Evolutionary conservation across 1,284 basidiomycete species (phyloP).

Genomic region (Fomes fomentarius): DNA sequence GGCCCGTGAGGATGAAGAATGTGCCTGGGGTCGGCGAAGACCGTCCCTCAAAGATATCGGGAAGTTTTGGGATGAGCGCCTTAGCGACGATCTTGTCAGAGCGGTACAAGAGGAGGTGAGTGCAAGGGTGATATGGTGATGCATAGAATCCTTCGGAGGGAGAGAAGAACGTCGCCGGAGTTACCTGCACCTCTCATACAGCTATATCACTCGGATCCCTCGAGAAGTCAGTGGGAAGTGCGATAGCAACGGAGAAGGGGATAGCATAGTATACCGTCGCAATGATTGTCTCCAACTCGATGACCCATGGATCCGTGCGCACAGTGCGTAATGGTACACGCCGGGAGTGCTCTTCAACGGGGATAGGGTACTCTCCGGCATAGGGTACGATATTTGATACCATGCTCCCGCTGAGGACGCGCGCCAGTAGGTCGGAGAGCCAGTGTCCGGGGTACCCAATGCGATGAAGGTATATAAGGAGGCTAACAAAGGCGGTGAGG

Average conservation of each 20-base stretch:
- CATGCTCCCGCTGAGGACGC: slow-evolving; percentile 32
- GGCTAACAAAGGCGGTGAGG: slow-evolving; percentile 37
- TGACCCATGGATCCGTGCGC: slow-evolving; percentile 35
- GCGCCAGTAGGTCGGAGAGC: slow-evolving; percentile 38
- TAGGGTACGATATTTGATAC: slow-evolving; percentile 33
- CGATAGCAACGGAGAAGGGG: slow-evolving; percentile 33
- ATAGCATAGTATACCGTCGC: slow-evolving; percentile 30
- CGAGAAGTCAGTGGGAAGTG: neutral
- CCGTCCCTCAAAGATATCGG: slow-evolving; percentile 4
- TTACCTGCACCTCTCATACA: neutral
- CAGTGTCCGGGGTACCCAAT: slow-evolving; percentile 41
- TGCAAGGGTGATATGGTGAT: neutral
- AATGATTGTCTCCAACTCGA: slow-evolving; percentile 37
- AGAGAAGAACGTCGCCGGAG: neutral
- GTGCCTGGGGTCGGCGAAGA: neutral
- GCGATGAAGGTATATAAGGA: slow-evolving; percentile 39
- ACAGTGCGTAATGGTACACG: slow-evolving; percentile 28
- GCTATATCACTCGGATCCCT: neutral
- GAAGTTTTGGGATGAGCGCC: neutral
- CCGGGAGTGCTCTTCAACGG: slow-evolving; percentile 27
- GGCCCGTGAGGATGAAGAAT: slow-evolving; percentile 25
- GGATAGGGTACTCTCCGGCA: slow-evolving; percentile 31
- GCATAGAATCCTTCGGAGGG: neutral
- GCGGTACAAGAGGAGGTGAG: slow-evolving; percentile 2
- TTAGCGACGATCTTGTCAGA: neutral